Conservation (phyloP, 768 basidiomycete species). For the Leucocoprinus leucothites region DNA sequence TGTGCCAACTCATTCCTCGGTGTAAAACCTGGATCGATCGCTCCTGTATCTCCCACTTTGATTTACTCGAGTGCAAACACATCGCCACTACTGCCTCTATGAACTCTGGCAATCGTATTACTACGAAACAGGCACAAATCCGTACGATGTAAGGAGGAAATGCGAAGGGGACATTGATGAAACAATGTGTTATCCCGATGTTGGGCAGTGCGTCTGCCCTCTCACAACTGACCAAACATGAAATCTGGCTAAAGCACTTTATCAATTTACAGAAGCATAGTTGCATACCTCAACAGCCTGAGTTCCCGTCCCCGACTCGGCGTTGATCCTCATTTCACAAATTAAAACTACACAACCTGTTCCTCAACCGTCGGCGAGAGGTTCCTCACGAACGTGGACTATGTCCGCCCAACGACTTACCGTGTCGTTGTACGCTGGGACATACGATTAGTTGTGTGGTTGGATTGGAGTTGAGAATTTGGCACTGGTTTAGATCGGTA, state of each 20-base stretch:
- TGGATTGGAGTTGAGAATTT: slow-evolving; percentile 73
- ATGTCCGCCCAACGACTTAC: slow-evolving; percentile 41
- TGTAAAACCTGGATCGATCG: slow-evolving; percentile 55
- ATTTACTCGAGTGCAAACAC: slow-evolving; percentile 58
- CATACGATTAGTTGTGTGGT: slow-evolving; percentile 75
- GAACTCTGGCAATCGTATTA: not conserved
- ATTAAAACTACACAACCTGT: slow-evolving; percentile 31
- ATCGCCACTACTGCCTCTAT: slow-evolving; percentile 20
- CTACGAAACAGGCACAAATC: slow-evolving; percentile 38
- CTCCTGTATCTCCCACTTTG: slow-evolving; percentile 61
- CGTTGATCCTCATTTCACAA: slow-evolving; percentile 45
- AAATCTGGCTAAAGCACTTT: too few relatives aligned
- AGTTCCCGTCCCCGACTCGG: slow-evolving; percentile 55
- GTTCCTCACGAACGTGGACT: slow-evolving; percentile 47
- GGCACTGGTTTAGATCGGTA: slow-evolving; percentile 73
- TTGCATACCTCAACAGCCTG: slow-evolving; percentile 57
- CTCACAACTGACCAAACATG: not conserved
- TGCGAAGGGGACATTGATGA: slow-evolving; percentile 49
- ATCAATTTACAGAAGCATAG: slow-evolving; percentile 49
- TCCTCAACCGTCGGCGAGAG: slow-evolving; percentile 37
- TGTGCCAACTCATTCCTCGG: slow-evolving; percentile 63
- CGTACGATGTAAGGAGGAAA: slow-evolving; percentile 66
- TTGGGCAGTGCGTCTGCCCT: slow-evolving; percentile 25
- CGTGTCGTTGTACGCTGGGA: slow-evolving; percentile 69
- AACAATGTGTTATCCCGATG: slow-evolving; percentile 53